These are phyloP conservation scores for Amorphotheca resinae DNA, from an alignment of 495 filamentous ascomycete genomes.

Conservation along the genomic window DNA sequence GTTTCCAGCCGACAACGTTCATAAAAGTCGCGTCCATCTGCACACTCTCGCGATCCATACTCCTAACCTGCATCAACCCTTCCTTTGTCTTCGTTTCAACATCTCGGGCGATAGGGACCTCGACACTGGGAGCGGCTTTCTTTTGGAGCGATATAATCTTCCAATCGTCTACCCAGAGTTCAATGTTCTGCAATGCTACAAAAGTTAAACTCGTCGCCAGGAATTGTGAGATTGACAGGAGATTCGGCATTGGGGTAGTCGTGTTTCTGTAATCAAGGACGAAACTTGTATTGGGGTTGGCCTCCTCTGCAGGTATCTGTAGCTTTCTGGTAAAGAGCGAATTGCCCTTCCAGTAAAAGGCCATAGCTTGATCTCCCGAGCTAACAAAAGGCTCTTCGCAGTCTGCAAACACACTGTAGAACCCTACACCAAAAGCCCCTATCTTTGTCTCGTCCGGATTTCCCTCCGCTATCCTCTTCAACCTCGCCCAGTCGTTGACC, in stretches of 20 bases:
- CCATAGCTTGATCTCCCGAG: constrained; percentile 84
- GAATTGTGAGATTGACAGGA: constrained; percentile 81
- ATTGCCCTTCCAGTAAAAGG: constrained; percentile 98
- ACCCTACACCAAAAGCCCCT: constrained; percentile 95
- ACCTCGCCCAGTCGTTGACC: constrained; percentile 76
- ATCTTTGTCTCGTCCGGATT: constrained; percentile 99
- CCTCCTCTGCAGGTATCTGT: constrained; percentile 50
- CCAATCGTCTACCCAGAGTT: constrained; percentile 83
- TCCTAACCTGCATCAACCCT: constrained; percentile 67
- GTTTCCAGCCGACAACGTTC: constrained; percentile 75
- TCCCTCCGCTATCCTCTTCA: constrained; percentile 95
- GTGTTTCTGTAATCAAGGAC: constrained; percentile 84
- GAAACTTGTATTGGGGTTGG: constrained; percentile 67
- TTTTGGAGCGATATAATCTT: constrained; percentile 66
- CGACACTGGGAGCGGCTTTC: constrained; percentile 63
- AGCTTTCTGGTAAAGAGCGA: constrained; percentile 79
- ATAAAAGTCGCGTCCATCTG: constrained; percentile 91
- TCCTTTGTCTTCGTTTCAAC: constrained; percentile 72
- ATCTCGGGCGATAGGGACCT: constrained; percentile 63
- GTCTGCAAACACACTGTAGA: constrained; percentile 97
- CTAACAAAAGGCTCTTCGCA: constrained; percentile 95
- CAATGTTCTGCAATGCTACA: constrained; percentile 74
- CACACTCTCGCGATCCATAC: constrained; percentile 63
- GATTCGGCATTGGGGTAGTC: constrained; percentile 68
- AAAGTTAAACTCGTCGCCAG: constrained; percentile 93